A percentile compares a stretch with the other conserved stretches of the same genome.
Evolutionary conservation across 129 eudicot species (phyloP).

Genomic region (sunflower (Helianthus annuus)): HanXRQr2.0-SUNRISE NC_035447.2:15967369-15967868

Average conservation of each 20-base stretch:
- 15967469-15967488: conserved; percentile 75
- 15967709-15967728: conserved; percentile 72
- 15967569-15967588: conserved; percentile 5
- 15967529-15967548: conserved; percentile 15
- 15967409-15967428: conserved; percentile 92
- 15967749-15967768: conserved; percentile 72
- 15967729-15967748: conserved; percentile 88
- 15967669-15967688: conserved; percentile 96
- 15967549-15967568: background rate
- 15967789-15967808: conserved; percentile 13
- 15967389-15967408: conserved; percentile 33
- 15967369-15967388: no score
- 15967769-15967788: conserved; percentile 96
- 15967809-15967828: background rate
- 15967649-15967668: conserved; percentile 93
- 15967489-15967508: conserved; percentile 77
- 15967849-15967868: no score
- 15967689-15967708: conserved; percentile 73
- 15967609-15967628: conserved; percentile 81
- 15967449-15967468: conserved; percentile 87
- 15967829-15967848: background rate
- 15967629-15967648: conserved; percentile 77
- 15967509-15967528: conserved; percentile 54
- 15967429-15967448: conserved; percentile 60
- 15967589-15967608: conserved; percentile 68